Base-by-base conservation (phyloP, 2,329 filamentous ascomycete genomes). In the Stenocarpella maydis region DNA sequence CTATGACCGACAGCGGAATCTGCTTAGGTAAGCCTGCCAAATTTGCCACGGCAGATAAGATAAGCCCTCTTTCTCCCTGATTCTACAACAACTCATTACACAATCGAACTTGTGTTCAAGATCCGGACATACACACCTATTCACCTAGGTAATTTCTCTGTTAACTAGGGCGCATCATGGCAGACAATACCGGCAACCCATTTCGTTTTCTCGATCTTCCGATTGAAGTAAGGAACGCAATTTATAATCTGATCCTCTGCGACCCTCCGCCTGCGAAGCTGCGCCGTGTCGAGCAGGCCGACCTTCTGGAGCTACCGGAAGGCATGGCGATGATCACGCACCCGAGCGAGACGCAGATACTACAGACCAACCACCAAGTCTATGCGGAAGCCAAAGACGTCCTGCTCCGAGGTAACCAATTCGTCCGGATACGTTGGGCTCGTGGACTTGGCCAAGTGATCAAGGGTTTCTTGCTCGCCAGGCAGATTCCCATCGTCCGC, bases 241-340 rank as follows among this genome's bases (percentile, higher is more conserved):
- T 70, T 6, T 70, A 70, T 21, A 37, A 52, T 21, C 8, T 58
- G 3, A 28, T 70, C 31, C 69, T 70, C 49, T 70, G 69, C 26
- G 28, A 52, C 0, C 66, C 66, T 24, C 34, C 54, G 28, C 45
- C 55, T 24, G 45, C 43, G 37, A 34, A 53, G 39, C 28, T 67
- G 37, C 53, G 64, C 34, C 43, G 43, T n/a, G 43, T 61, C 17
- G 65, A 61, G 43, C 65, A 68, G 54, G 53, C 55, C n/a, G 65
- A 61, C 43, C 53, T 68, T 21, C 24, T 61, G 8, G 39, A 43
- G 53, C 21, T 68, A 12, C 65, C 53, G 7, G 34, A 55, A 19
- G 43, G 34, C 19, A 28, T 65, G 50, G 39, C 50, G 43, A 6
- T 19, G 5, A 31, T 54, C 2, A 68, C 17, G 21, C 69, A 24